Evolutionary conservation across 2,329 filamentous ascomycete genomes (phyloP).

Genomic region (Botrytis pseudocinerea): DNA sequence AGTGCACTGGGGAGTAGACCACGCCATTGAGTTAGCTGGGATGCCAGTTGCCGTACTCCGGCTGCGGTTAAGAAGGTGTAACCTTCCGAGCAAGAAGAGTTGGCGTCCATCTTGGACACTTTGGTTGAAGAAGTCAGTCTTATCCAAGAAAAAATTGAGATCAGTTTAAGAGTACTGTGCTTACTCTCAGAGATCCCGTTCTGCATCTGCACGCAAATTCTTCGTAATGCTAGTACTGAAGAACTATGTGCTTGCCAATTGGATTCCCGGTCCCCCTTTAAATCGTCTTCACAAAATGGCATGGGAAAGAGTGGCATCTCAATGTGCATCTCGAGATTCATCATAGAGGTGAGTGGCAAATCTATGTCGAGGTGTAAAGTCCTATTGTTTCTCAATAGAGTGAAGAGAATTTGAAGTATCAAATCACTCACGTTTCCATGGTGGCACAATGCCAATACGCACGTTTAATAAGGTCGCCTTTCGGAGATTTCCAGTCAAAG

Average conservation of each 20-base stretch:
- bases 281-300: slow-evolving; percentile 50
- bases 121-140: background rate
- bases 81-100: slow-evolving; percentile 27
- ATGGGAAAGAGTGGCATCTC: slow-evolving; percentile 56
- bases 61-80: slow-evolving; percentile 37
- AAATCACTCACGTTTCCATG: slow-evolving; percentile 50
- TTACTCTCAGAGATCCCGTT: slow-evolving; percentile 53
- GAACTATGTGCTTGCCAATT: slow-evolving; percentile 60
- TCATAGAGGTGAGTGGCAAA: slow-evolving; percentile 55
- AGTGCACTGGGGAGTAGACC: slow-evolving; percentile 54
- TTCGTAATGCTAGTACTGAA: slow-evolving; percentile 58
- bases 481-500: slow-evolving; percentile 49
- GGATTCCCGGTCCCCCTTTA: slow-evolving; percentile 50
- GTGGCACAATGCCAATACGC: slow-evolving; percentile 59
- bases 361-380: slow-evolving; percentile 58
- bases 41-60: slow-evolving; percentile 53
- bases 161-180: slow-evolving; percentile 28
- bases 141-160: background rate
- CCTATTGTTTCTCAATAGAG: slow-evolving; percentile 7
- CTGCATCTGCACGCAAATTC: slow-evolving; percentile 55
- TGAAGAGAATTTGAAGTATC: background rate
- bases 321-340: slow-evolving; percentile 53
- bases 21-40: slow-evolving; percentile 59
- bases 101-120: slow-evolving; percentile 17
- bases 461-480: slow-evolving; percentile 54